Evolutionary conservation across 1,284 basidiomycete genomes (phyloP).

Genomic region (Ceratobasidium sp.): DNA sequence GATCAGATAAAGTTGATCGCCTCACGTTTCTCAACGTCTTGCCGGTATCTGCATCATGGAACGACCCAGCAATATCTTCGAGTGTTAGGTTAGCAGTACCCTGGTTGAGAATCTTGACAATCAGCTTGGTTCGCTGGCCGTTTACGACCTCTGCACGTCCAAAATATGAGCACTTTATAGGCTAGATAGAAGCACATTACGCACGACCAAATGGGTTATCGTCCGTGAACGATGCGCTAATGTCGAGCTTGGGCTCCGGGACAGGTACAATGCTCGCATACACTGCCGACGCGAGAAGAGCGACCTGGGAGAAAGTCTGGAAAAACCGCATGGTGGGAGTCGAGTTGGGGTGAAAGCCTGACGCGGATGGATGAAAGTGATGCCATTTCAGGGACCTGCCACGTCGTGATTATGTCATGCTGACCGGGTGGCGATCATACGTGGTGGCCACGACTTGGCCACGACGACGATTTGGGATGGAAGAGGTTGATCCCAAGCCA

Average conservation of each 20-base stretch:
- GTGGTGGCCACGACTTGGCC: neutral
- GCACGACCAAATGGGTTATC: constrained; percentile 82
- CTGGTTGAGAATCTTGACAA: constrained; percentile 75
- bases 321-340: constrained; percentile 39
- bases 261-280: constrained; percentile 35
- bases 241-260: constrained; percentile 59
- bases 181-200: constrained; percentile 50
- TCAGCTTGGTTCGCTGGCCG: constrained; percentile 79
- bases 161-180: constrained; percentile 13
- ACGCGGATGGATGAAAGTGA: neutral
- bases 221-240: constrained; percentile 74
- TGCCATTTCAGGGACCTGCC: constrained; percentile 27
- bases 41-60: constrained; percentile 72
- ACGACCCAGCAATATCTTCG: constrained; percentile 71
- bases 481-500: neutral
- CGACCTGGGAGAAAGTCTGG: constrained; percentile 32
- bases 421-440: constrained; percentile 8
- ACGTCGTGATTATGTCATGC: constrained; percentile 29
- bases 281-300: constrained; percentile 38
- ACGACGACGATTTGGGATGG: constrained; percentile 15
- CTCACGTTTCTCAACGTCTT: constrained; percentile 77
- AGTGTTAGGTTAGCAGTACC: constrained; percentile 79
- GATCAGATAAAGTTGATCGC: constrained; percentile 43
- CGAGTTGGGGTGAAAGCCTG: constrained; percentile 1
- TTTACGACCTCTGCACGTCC: constrained; percentile 75